phyloP scores from a whole-genome alignment of 768 basidiomycete genomes.

The Russula abietina region DNA sequence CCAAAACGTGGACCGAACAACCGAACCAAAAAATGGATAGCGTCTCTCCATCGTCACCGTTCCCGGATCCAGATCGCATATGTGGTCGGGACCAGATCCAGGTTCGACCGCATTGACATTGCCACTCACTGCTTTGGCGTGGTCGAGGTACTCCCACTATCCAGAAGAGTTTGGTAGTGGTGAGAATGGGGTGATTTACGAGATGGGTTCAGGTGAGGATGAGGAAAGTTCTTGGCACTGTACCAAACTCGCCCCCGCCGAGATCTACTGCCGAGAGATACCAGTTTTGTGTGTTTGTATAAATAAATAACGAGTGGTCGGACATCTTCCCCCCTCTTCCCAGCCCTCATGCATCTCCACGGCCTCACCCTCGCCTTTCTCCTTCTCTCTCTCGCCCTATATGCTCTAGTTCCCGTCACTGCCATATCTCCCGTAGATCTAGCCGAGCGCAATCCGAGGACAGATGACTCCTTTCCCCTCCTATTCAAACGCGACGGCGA shows the following conservation, averaged over 20 bases:
- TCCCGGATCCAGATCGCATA: too few relatives aligned
- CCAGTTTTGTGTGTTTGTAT: neutral
- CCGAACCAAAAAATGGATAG: too few relatives aligned
- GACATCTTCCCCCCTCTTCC: neutral
- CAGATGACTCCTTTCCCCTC: neutral
- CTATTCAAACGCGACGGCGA: conserved; percentile 4
- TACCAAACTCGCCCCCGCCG: conserved; percentile 1
- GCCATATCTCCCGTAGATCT: conserved; percentile 14
- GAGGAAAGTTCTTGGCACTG: neutral
- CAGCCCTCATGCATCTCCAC: conserved; percentile 22
- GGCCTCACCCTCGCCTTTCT: conserved; percentile 15
- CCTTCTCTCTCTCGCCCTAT: conserved; percentile 22
- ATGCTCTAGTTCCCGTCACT: conserved; percentile 18
- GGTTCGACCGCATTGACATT: too few relatives aligned
- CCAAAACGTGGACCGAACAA: too few relatives aligned
- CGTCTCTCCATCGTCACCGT: too few relatives aligned
- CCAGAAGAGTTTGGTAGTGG: neutral
- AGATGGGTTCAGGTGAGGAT: neutral
- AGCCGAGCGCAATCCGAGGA: neutral
- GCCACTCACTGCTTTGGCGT: too few relatives aligned
- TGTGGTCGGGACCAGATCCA: too few relatives aligned
- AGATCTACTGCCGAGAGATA: conserved; percentile 23
- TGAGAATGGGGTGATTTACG: neutral
- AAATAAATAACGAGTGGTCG: neutral
- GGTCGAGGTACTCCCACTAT: too few relatives aligned